Evolutionary conservation across 2,329 filamentous ascomycete species (phyloP), one percentile per base, ranked within the genome.

Genomic region (Neonectria ditissima): DNA sequence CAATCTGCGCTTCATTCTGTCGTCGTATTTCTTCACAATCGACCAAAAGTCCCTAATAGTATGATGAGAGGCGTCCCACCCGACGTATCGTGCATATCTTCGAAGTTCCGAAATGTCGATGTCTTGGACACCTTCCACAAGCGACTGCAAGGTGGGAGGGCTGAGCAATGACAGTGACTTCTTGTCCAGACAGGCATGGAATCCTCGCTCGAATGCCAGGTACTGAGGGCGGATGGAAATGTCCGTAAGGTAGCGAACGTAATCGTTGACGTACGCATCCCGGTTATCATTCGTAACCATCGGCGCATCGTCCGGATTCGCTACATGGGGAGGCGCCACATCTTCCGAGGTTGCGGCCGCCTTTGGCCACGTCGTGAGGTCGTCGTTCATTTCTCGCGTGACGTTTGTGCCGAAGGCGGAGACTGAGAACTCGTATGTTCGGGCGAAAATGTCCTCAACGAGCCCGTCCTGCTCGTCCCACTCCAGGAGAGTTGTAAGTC

Each of bases 391-490:
- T 68, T 86, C 80, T 10, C 86, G 81, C 2, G 84, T 87, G 26
- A 90, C 74, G 11, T 86, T 83, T 62, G 84, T 78, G n/a, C 84
- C 87, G 55, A 90, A 84, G 65, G 85, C 81, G 16, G 83, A 82
- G 6, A 88, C 83, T 24, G 92, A 94, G 76, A 97, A 98, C 71
- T 93, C 92, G 75, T 97, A 97, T 0, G 93, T 95, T 59, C 93
- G 86, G 61, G 90, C 86, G 76, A 97, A 97, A 2, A 97, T 77
- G 68, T 97, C 93, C 65, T 91, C 91, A 1, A 97, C 91, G 22
- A 90, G 83, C 0, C 93, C 93, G 55, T 96, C 82, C 44, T 82
- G 84, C 70, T 91, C 91, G 50, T 91, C 86, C 93, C 93, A 97
- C 47, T 91, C 86, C 2, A 95, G 81, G 1, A 98, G 81, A 4